Conservation (phyloP, 2,329 filamentous ascomycete genomes). For the Alternaria incomplexa region DNA sequence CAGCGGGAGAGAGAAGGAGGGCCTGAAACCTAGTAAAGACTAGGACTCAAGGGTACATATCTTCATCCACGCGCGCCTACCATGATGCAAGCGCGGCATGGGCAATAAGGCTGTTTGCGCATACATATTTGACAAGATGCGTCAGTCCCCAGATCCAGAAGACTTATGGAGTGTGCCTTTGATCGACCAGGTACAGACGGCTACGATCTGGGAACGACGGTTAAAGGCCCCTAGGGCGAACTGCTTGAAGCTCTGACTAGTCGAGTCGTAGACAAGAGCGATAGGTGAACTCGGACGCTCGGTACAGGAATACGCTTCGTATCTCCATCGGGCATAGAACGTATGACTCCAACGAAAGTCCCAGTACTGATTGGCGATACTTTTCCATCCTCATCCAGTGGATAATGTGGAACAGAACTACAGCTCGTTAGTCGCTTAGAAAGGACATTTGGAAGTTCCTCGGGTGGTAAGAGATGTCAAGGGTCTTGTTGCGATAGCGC, state of each 20-base stretch:
- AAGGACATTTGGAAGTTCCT: background rate
- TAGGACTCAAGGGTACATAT: constrained; percentile 17
- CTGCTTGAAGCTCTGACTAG: background rate
- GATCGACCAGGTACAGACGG: constrained; percentile 23
- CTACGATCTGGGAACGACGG: constrained; percentile 32
- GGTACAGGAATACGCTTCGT: background rate
- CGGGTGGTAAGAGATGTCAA: background rate
- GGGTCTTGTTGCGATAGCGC: background rate
- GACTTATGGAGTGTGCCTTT: constrained; percentile 16
- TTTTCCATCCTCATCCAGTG: background rate
- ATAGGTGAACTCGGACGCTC: constrained; percentile 9
- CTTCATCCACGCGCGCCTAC: constrained; percentile 18
- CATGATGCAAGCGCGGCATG: background rate
- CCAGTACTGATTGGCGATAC: too few species aligned
- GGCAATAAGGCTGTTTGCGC: constrained; percentile 8
- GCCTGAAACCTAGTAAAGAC: constrained; percentile 10
- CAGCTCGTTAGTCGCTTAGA: background rate
- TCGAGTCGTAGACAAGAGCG: constrained; percentile 10
- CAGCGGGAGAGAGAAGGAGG: constrained; percentile 21
- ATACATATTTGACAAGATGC: constrained; percentile 31
- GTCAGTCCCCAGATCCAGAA: constrained; percentile 16
- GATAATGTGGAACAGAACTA: background rate
- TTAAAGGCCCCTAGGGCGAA: constrained; percentile 20
- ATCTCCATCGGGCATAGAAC: background rate
- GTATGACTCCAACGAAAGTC: background rate